Percentiles rank a stretch among this genome's conserved stretches.
These are phyloP conservation scores for Gaeumannomyces tritici DNA, from an alignment of 2,329 filamentous ascomycete species.

Conservation along the genomic window DNA sequence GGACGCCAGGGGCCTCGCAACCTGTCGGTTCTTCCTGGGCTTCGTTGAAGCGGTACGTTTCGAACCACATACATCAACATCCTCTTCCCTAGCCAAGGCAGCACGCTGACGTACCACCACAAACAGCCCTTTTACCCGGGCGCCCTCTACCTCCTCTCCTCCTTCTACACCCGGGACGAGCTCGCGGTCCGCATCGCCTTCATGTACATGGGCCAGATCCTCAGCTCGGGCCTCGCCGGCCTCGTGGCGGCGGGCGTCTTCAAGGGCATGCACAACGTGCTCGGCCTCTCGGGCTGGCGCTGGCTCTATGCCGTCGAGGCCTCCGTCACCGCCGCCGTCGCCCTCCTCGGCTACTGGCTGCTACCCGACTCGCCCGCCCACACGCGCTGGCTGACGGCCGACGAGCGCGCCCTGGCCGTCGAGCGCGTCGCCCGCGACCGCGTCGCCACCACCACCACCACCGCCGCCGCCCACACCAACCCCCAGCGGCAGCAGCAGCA, in stretches of 20 bases:
- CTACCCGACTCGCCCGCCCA: slow-evolving; percentile 49
- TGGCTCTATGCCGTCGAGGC: slow-evolving; percentile 63
- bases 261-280: slow-evolving; percentile 45
- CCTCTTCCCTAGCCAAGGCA: no score
- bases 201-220: slow-evolving; percentile 21
- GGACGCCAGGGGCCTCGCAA: slow-evolving; percentile 22
- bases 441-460: neutral
- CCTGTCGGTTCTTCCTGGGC: slow-evolving; percentile 26
- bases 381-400: slow-evolving; percentile 32
- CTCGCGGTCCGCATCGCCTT: slow-evolving; percentile 5
- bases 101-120: no score
- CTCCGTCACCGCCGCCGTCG: slow-evolving; percentile 51
- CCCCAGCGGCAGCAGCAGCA: no score
- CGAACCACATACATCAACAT: neutral
- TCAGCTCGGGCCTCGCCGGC: slow-evolving; percentile 59
- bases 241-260: slow-evolving; percentile 52
- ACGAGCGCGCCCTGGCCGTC: slow-evolving; percentile 33
- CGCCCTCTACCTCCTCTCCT: slow-evolving; percentile 9
- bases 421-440: neutral
- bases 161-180: slow-evolving; percentile 6
- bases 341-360: slow-evolving; percentile 26
- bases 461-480: no score
- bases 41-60: slow-evolving; percentile 20
- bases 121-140: slow-evolving; percentile 10
- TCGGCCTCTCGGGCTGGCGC: slow-evolving; percentile 32